Percentiles rank a stretch among this genome's conserved stretches.
Conservation (phyloP, 768 basidiomycete genomes). For the Calvatia gigantea region DNA sequence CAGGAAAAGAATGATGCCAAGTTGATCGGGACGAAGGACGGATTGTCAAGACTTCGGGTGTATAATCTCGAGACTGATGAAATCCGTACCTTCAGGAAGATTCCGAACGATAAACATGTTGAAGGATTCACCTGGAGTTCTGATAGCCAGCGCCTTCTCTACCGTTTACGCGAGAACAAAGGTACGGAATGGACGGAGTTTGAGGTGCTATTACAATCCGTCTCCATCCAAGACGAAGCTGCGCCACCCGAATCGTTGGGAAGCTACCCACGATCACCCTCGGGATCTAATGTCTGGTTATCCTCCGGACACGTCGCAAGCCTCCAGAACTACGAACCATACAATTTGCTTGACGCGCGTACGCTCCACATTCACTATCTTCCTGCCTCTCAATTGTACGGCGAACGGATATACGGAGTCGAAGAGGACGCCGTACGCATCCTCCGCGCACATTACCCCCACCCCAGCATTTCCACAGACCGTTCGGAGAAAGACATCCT, state of each 20-base stretch:
- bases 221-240: conserved; percentile 19
- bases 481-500: conserved; percentile 16
- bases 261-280: conserved; percentile 29
- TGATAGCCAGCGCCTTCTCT: conserved; percentile 26
- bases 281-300: conserved; percentile 28
- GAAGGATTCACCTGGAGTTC: conserved; percentile 31
- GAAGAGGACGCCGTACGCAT: conserved; percentile 31
- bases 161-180: conserved; percentile 26
- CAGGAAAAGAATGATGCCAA: conserved; percentile 23
- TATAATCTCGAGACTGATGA: conserved; percentile 23
- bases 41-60: conserved; percentile 22
- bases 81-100: conserved; percentile 17
- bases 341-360: conserved; percentile 28
- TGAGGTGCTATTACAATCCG: conserved; percentile 25
- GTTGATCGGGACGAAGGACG: conserved; percentile 23
- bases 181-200: conserved; percentile 26
- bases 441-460: conserved; percentile 20
- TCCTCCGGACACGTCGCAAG: conserved; percentile 24
- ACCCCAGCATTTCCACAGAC: neutral
- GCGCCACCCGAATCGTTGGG: conserved; percentile 19
- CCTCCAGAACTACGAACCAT: conserved; percentile 27
- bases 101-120: conserved; percentile 22
- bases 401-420: conserved; percentile 20
- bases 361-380: conserved; percentile 24
- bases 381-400: neutral